Base-by-base conservation (phyloP, 129 eudicot genomes). In the Logfia minima region DNA sequence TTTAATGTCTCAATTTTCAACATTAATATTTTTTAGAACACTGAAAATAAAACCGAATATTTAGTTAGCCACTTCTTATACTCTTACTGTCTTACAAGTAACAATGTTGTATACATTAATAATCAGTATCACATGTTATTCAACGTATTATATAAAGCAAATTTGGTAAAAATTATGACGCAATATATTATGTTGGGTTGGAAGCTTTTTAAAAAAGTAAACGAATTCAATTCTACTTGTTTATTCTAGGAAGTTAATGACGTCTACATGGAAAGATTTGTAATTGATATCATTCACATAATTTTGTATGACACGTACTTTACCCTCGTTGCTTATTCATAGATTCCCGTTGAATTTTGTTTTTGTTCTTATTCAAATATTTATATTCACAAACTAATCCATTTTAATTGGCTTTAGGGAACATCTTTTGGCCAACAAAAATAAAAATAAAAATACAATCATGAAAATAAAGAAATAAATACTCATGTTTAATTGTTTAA, bases 241-340 rank as follows among this genome's bases (percentile, higher is more conserved):
- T 55, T 55, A 60, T 61, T 21, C 4, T 61, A 61, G 5, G 13
- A 24, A 1, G 5, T 21, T 24, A 61, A 61, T 43, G 19, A n/a
- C n/a, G n/a, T n/a, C n/a, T n/a, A n/a, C n/a, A n/a, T n/a, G n/a
- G n/a, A n/a, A n/a, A n/a, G n/a, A n/a, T n/a, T n/a, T 3, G 2
- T 5, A 16, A n/a, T 70, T 19, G 8, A 43, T 34, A 34, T n/a
- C 21, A 37, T 8, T 37, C 31, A 19, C 72, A 23, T 60, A 23
- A 60, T 60, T 60, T 11, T 53, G 37, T 23, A 45, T 51, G 28
- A 71, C 28, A 39, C 10, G 17, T 22, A 71, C 26, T 51, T 55
- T 55, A 56, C 53, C 67, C 1, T 62, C 7, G 5, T 62, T 62
- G 79, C 70, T 61, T 75, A 62, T 62, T 39, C 23, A 75, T 62